Evolutionary conservation across 1,139 yeast genomes (phyloP).

Genomic region (Zygosaccharomyces pseudobailii): DNA sequence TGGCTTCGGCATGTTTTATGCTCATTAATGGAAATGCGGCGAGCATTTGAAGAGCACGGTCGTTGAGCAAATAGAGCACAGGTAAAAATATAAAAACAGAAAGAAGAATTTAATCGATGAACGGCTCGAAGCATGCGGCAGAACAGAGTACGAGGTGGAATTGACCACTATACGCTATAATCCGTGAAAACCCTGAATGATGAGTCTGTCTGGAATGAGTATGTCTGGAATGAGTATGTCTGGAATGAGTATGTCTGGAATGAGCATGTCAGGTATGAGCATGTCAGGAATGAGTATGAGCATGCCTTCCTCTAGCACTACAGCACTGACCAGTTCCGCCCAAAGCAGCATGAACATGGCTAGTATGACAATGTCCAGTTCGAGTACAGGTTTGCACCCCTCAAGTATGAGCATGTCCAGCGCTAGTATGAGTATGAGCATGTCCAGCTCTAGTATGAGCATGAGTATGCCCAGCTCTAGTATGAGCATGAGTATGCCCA

Average conservation of each 20-base stretch:
- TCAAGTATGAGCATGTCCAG: slow-evolving; percentile 15
- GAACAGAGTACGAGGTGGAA: not conserved
- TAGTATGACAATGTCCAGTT: slow-evolving; percentile 5
- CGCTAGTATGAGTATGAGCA: not conserved
- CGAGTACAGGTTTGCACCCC: slow-evolving; percentile 1
- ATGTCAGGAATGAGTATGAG: slow-evolving; percentile 11
- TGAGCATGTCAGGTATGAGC: slow-evolving; percentile 2
- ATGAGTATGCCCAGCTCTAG: slow-evolving; percentile 14
- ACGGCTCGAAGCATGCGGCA: not conserved
- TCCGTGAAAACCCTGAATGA: not conserved
- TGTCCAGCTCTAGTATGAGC: too few species aligned
- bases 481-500: slow-evolving; percentile 14
- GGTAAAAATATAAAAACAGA: not conserved
- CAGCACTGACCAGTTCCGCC: slow-evolving; percentile 1
- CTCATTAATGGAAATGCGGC: not conserved
- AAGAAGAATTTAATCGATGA: not conserved
- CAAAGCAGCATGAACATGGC: not conserved
- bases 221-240: slow-evolving; percentile 8
- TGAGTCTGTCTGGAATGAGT: too few species aligned
- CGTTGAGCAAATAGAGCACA: slow-evolving; percentile 3
- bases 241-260: not conserved
- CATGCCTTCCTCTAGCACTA: slow-evolving; percentile 3
- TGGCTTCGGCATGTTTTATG: not conserved
- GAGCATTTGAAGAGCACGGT: not conserved
- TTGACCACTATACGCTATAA: not conserved